Percentiles rank a stretch among this genome's conserved stretches.
Conservation (phyloP, 345 rosid species). For the Alliaria petiolata region DNA sequence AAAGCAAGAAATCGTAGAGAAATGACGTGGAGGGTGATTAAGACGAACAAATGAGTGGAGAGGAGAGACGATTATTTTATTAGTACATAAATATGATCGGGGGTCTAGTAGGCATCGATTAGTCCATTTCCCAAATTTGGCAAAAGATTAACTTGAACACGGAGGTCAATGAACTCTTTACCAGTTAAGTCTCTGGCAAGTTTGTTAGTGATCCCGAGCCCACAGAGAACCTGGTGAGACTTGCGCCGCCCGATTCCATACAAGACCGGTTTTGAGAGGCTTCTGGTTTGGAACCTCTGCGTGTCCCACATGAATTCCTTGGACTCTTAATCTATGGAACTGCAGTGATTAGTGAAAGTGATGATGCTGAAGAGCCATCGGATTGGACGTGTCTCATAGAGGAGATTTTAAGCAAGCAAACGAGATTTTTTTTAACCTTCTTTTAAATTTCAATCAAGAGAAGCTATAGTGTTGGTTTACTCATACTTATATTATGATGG, state of each 20-base stretch:
- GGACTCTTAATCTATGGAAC: conserved; percentile 45
- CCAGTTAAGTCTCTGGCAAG: conserved; percentile 63
- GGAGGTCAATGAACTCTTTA: conserved; percentile 57
- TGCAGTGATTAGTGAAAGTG: too few relatives aligned
- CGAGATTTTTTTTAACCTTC: too few relatives aligned
- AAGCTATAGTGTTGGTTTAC: too few relatives aligned
- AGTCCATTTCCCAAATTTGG: conserved; percentile 33
- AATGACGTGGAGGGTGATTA: background rate
- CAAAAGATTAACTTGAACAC: too few relatives aligned
- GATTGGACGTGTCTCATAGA: too few relatives aligned
- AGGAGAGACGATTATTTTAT: background rate
- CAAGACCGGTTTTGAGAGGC: conserved; percentile 56
- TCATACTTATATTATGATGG: too few relatives aligned
- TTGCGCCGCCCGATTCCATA: conserved; percentile 69
- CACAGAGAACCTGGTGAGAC: conserved; percentile 61
- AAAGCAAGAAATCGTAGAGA: background rate
- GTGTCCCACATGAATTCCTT: conserved; percentile 61
- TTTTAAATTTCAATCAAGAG: too few relatives aligned
- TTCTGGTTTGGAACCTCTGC: conserved; percentile 61
- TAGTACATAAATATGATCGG: conserved; percentile 19
- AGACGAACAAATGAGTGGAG: conserved; percentile 19
- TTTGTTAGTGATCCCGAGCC: conserved; percentile 59
- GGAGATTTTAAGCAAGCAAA: too few relatives aligned
- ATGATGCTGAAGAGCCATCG: too few relatives aligned
- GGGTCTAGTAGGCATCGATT: conserved; percentile 11